Evolutionary conservation across 306 rosid genomes (phyloP), one percentile per base, ranked within the genome.

Genomic region (Boehmeria nivea): DNA sequence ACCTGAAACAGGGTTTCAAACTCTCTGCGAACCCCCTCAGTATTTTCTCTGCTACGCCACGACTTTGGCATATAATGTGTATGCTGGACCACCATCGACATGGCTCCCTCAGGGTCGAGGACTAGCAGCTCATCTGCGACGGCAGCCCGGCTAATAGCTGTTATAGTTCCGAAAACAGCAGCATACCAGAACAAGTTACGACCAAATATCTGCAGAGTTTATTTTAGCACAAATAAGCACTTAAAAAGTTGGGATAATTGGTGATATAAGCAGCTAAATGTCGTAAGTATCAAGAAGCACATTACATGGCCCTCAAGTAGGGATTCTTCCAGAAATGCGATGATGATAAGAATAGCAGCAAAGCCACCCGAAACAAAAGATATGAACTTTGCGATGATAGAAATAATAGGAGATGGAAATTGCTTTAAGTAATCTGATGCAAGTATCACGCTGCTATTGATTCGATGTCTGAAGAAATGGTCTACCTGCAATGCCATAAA

Each of bases 131-230:
- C 96, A 61, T 85, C 69, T 4, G 76, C 22, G 18, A 85, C 53
- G 1, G 85, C 86, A 66, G 89, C 93, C 69, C 96, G 76, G 69
- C 85, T 75, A 63, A 87, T 75, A 4, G 96, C 96, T 34, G 94
- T 87, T 71, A 87, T 79, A 58, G 95, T 68, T 65, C 96, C 95
- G 76, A 84, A 91, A 67, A 87, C 87, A 69, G 95, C 94, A 73
- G 86, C 95, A 72, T 93, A 93, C 99, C 96, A 93, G 36, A 93
- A 60, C 82, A 93, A 82, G 78, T 85, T 93, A 76, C 86, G 96
- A 37, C 95, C 99, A 67, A 81, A 83, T 72, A 91, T 83, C 99
- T 91, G 66, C 57, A 66, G 52, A 50, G 20, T 17, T 54, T 7
- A 4, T 40, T 40, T n/a, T 11, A 14, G 45, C 51, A 28, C 6